Evolutionary conservation across 139 green algal species (phyloP), one percentile per base, ranked within the genome.

Genomic region (Tetradesmus lagerheimii): DNA sequence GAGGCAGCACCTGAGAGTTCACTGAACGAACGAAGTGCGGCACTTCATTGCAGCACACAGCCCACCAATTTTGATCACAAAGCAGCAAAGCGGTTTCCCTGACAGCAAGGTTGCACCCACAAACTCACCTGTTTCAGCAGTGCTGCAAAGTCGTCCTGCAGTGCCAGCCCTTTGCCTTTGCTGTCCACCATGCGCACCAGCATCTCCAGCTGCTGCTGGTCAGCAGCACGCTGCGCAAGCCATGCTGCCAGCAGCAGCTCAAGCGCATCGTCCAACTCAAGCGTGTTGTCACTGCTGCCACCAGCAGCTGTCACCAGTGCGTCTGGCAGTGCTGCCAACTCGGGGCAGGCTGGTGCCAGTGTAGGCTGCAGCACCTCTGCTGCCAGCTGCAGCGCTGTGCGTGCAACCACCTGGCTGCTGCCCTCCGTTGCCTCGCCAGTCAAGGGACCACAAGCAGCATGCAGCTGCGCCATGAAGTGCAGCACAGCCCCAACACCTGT

Each of bases 341-440:
- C 78, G 25, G 50, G 5, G 27, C 47, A 78, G 25, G 78, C 12
- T 4, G 78, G 37, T 1, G 57, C 78, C 25, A 87, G n/a, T 23
- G 78, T 81, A 15, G 38, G 57, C 27, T 41, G 80, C 78, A 91
- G 50, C 31, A 91, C 34, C 53, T 78, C 50, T 15, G 50, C 31
- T 25, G 37, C 86, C 37, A 83, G 77, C 37, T 62, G 39, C 29
- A 25, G 5, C 16, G 71, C 85, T 50, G 85, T 76, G n/a, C 67
- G 43, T 11, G 39, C 39, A 9, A 82, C 12, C 45, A 91, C 77
- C 62, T 86, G 53, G 62, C 87, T 91, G 77, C 47, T 47, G 53
- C 87, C 87, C 87, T 91, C 77, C n/a, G 78, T 87, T 15, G 78
- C 78, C 62, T 91, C 87, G 2, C 50, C 39, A 20, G 39, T 64